Conservation (phyloP, 805 yeast species). For the Starmerella tilneyi region DNA sequence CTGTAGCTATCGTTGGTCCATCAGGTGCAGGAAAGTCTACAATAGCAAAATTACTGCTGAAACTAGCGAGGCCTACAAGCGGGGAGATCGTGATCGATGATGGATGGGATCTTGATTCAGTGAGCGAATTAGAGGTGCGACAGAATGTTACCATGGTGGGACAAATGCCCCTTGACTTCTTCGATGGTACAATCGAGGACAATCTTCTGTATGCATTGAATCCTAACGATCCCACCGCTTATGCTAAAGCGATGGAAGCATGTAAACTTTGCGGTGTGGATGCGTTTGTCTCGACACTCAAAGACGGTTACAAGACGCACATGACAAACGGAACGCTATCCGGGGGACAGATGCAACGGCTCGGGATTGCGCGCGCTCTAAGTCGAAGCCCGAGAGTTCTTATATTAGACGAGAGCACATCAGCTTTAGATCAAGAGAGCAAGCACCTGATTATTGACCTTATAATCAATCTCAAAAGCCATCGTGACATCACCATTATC, state of each 20-base stretch:
- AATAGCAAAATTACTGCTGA: constrained; percentile 44
- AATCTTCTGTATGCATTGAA: constrained; percentile 38
- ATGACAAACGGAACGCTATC: constrained; percentile 51
- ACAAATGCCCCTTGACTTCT: constrained; percentile 55
- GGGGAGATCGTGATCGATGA: constrained; percentile 41
- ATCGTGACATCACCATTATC: constrained; percentile 40
- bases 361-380: constrained; percentile 75
- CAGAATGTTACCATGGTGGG: constrained; percentile 55
- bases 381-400: constrained; percentile 54
- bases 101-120: constrained; percentile 35
- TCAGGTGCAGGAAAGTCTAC: constrained; percentile 95
- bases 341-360: constrained; percentile 84
- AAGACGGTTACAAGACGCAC: constrained; percentile 49
- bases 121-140: constrained; percentile 44
- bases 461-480: constrained; percentile 33
- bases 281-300: constrained; percentile 42
- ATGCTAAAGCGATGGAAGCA: constrained; percentile 21
- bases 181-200: constrained; percentile 62
- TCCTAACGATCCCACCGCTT: background rate
- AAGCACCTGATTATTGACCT: constrained; percentile 42
- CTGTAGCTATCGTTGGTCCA: constrained; percentile 64
- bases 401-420: constrained; percentile 78
- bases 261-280: constrained; percentile 43
- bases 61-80: constrained; percentile 39
- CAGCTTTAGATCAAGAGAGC: constrained; percentile 68